A percentile compares a stretch with the other conserved stretches of the same genome.
Evolutionary conservation across 2,329 filamentous ascomycete species (phyloP).

Genomic region (Alternaria brassicae): DNA sequence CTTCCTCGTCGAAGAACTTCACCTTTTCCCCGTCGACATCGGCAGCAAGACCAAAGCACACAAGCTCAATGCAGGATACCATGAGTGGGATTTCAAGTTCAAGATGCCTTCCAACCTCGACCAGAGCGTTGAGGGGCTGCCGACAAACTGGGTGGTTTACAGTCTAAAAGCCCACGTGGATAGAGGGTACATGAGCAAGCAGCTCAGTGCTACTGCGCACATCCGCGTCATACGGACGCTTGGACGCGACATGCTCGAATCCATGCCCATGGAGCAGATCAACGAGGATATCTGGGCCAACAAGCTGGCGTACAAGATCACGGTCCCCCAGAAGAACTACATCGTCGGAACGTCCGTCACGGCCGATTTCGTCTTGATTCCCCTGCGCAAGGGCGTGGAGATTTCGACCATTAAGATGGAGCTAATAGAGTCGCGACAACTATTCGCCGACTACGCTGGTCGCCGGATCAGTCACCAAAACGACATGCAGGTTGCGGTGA

Average conservation of each 20-base stretch:
- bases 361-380: slow-evolving; percentile 85
- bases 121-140: slow-evolving; percentile 90
- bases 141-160: slow-evolving; percentile 87
- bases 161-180: slow-evolving; percentile 89
- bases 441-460: slow-evolving; percentile 55
- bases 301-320: slow-evolving; percentile 95
- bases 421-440: slow-evolving; percentile 69
- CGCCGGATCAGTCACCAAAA: slow-evolving; percentile 41
- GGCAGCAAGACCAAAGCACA: slow-evolving; percentile 50
- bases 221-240: slow-evolving; percentile 59
- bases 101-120: slow-evolving; percentile 60
- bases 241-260: slow-evolving; percentile 73
- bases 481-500: slow-evolving; percentile 43
- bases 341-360: slow-evolving; percentile 89
- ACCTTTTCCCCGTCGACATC: slow-evolving; percentile 53
- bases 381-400: slow-evolving; percentile 84
- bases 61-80: slow-evolving; percentile 58
- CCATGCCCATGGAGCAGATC: slow-evolving; percentile 61
- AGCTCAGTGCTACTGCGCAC: slow-evolving; percentile 77
- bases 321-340: slow-evolving; percentile 91
- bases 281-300: slow-evolving; percentile 98
- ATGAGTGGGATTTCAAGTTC: slow-evolving; percentile 61
- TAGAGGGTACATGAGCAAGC: slow-evolving; percentile 86
- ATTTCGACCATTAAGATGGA: slow-evolving; percentile 84
- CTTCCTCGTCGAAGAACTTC: slow-evolving; percentile 56